Conservation (phyloP, 768 basidiomycete species). For the Leccinum pellstonianum region DNA sequence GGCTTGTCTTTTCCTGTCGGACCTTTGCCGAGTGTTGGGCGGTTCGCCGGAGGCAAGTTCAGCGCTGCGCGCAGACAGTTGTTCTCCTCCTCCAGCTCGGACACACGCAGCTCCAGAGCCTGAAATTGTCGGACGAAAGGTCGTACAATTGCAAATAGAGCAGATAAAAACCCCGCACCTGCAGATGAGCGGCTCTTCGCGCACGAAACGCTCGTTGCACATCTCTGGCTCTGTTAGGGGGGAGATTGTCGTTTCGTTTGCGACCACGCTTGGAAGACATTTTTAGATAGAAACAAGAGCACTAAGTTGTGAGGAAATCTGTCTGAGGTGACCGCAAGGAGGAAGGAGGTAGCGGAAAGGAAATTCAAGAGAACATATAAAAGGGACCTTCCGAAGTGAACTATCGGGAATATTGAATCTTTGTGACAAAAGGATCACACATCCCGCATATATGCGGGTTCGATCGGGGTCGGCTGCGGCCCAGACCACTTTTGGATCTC, state of each 20-base stretch:
- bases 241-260: slow-evolving; percentile 67
- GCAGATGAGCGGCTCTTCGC: slow-evolving; percentile 81
- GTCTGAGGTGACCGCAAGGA: slow-evolving; percentile 32
- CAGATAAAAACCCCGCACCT: slow-evolving; percentile 48
- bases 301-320: slow-evolving; percentile 11
- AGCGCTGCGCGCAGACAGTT: slow-evolving; percentile 66
- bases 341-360: slow-evolving; percentile 33
- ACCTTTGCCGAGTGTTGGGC: slow-evolving; percentile 74
- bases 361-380: slow-evolving; percentile 40
- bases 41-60: slow-evolving; percentile 69
- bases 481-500: slow-evolving; percentile 37
- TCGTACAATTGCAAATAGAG: slow-evolving; percentile 40
- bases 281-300: slow-evolving; percentile 18
- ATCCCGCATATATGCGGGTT: slow-evolving; percentile 35
- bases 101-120: slow-evolving; percentile 79
- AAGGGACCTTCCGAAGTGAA: slow-evolving; percentile 35
- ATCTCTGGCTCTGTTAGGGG: slow-evolving; percentile 74
- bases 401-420: slow-evolving; percentile 33
- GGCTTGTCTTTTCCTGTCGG: slow-evolving; percentile 87
- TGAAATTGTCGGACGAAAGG: slow-evolving; percentile 38
- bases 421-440: slow-evolving; percentile 33
- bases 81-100: slow-evolving; percentile 85
- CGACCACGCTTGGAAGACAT: slow-evolving; percentile 89
- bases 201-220: slow-evolving; percentile 90
- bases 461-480: slow-evolving; percentile 39